Evolutionary conservation across 2,329 filamentous ascomycete genomes (phyloP).

Genomic region (Fonsecaea monophora): DNA sequence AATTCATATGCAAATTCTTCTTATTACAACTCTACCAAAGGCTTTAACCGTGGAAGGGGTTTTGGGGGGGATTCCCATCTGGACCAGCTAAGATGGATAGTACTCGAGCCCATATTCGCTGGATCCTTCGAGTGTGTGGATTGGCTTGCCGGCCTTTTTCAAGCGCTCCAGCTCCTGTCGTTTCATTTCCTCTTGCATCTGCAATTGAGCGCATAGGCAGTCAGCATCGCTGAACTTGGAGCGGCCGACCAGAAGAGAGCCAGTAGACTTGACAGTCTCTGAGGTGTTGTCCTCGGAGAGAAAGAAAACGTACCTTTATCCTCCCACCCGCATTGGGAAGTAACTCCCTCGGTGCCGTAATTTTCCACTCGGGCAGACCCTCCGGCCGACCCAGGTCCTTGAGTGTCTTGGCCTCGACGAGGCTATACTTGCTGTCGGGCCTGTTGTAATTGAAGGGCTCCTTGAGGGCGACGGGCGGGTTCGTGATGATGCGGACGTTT

Average conservation of each 20-base stretch:
- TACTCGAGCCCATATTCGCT: conserved; percentile 12
- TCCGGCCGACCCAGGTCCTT: conserved; percentile 55
- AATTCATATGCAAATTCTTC: background rate
- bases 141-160: conserved; percentile 14
- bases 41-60: background rate
- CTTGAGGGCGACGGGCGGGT: conserved; percentile 59
- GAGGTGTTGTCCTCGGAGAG: too few species aligned
- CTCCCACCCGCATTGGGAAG: conserved; percentile 49
- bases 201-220: background rate
- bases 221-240: background rate
- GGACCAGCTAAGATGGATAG: conserved; percentile 9
- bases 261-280: too few species aligned
- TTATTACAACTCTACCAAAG: background rate
- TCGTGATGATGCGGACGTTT: conserved; percentile 60
- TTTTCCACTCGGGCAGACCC: conserved; percentile 57
- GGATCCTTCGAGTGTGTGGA: conserved; percentile 10
- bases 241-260: too few species aligned
- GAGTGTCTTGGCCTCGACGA: conserved; percentile 61
- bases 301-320: conserved; percentile 8
- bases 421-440: conserved; percentile 55
- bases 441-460: conserved; percentile 60
- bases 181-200: conserved; percentile 24
- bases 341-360: conserved; percentile 51
- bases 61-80: background rate
- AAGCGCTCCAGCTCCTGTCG: conserved; percentile 15